Percentiles rank a stretch among this genome's conserved stretches.
These are phyloP conservation scores for Cucurbita maxima DNA, from an alignment of 306 rosid genomes.

Conservation along the genomic window DNA sequence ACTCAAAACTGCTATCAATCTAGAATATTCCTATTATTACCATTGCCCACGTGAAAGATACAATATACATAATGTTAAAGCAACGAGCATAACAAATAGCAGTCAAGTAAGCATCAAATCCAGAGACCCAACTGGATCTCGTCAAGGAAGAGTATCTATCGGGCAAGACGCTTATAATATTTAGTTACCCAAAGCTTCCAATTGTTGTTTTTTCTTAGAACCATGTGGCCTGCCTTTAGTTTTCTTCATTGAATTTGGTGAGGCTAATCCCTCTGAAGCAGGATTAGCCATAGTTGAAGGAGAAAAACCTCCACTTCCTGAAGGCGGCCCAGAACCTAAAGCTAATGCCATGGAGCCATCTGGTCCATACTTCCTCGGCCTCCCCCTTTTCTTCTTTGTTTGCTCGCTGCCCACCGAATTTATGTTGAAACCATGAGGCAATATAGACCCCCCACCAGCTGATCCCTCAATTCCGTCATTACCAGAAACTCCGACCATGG, in stretches of 20 bases:
- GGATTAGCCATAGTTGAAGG: constrained; percentile 4
- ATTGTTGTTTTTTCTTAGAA: constrained; percentile 35
- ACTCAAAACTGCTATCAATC: not conserved
- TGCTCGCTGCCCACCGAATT: constrained; percentile 23
- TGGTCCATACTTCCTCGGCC: constrained; percentile 67
- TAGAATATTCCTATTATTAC: not conserved
- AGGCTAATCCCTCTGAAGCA: constrained; percentile 17
- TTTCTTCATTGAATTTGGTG: constrained; percentile 33
- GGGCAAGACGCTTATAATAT: not conserved
- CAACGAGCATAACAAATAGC: not conserved
- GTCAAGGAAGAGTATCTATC: not conserved
- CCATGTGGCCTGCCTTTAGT: constrained; percentile 66
- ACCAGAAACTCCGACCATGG: constrained; percentile 2
- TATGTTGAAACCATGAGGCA: constrained; percentile 16
- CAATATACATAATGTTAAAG: not conserved
- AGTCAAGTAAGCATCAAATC: constrained; percentile 2
- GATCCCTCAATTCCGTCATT: constrained; percentile 13
- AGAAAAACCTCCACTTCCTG: constrained; percentile 23
- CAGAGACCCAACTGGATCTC: constrained; percentile 1
- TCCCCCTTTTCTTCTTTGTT: constrained; percentile 56
- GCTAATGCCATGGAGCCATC: constrained; percentile 42
- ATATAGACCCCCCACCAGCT: constrained; percentile 5
- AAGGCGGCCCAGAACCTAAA: constrained; percentile 16
- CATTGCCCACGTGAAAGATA: not conserved
- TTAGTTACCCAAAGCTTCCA: constrained; percentile 29